Conservation (phyloP, 2,329 filamentous ascomycete species). For the Neonectria sp. region DNA sequence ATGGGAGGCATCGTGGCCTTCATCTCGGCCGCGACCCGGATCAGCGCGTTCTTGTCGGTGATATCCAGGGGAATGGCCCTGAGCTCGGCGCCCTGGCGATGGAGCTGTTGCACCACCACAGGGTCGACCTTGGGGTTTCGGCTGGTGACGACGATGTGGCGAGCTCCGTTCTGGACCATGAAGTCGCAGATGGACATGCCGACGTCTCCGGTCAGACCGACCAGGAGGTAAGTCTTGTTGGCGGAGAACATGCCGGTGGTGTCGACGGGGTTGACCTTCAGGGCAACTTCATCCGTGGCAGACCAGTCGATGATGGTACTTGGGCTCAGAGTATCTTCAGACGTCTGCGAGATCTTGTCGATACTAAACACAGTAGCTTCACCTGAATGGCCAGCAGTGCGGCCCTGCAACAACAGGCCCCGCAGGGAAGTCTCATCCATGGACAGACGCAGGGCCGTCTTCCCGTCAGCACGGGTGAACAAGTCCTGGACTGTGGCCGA, state of each 20-base stretch:
- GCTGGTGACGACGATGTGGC: conserved; percentile 56
- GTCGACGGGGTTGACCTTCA: not conserved
- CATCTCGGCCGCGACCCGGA: not conserved
- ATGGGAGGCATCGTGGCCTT: not conserved
- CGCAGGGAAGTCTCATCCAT: not conserved
- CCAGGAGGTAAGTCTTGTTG: conserved; percentile 52
- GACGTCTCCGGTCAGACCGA: conserved; percentile 52
- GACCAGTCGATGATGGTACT: conserved; percentile 4
- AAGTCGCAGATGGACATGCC: conserved; percentile 57
- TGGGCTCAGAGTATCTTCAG: not conserved
- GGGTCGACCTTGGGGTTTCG: conserved; percentile 54
- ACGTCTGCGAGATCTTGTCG: not conserved
- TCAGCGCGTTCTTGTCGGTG: not conserved
- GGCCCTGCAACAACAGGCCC: not conserved
- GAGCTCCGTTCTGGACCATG: conserved; percentile 57
- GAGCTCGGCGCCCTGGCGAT: not conserved
- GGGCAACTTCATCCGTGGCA: not conserved
- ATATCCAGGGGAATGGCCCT: not conserved
- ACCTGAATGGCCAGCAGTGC: not conserved
- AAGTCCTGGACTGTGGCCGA: not conserved
- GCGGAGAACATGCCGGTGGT: conserved; percentile 35
- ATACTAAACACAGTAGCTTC: not conserved
- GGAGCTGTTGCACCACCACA: not conserved
- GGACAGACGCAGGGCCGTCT: not conserved
- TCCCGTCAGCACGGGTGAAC: not conserved